Base-by-base conservation (phyloP, 306 rosid genomes). In the Malus orientalis region DNA sequence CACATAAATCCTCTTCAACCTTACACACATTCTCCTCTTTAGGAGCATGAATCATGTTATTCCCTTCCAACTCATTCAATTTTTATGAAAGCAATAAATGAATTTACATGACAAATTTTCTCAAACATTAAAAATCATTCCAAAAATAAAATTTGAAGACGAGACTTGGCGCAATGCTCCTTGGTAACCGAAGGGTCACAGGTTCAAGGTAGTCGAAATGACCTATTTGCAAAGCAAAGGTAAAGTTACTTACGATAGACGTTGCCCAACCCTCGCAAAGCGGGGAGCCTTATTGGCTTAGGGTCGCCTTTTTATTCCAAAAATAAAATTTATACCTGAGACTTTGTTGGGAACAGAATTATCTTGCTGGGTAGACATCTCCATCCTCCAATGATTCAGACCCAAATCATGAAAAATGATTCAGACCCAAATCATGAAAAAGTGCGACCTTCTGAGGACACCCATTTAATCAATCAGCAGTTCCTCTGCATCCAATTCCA, bases 341-440 rank as follows among this genome's bases (percentile, higher is more conserved):
- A 69, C 79, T 49, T 83, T 83, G 58, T 71, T 71, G 47, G 65
- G 78, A 59, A 85, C 89, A 75, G 83, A 67, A 65, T 81, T 82
- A 20, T 87, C 82, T 44, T 61, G 81, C 38, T 68, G 84, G 64
- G 80, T 19, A 70, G 94, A 85, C 89, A 85, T 86, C 69, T 85
- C 81, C 84, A 85, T 69, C 84, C 65, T 80, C 80, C 79, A 81
- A 81, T 76, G 58, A 69, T 76, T 79, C 81, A 79, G 80, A 69
- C 79, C 79, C 74, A 82, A 80, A 79, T 23, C 25, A 23, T 23
- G 25, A 23, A 23, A 23, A 81, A 81, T 76, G 58, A 69, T 76
- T 79, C 81, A 79, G 80, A 69, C 79, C 79, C 74, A 82, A 80
- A 79, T 47, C 63, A 57, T 69, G 68, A 86, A 81, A 78, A 20